Percentiles rank a stretch among this genome's conserved stretches.
Conservation (phyloP, 1,139 yeast genomes). For the Suhomyces bokatorum region DNA sequence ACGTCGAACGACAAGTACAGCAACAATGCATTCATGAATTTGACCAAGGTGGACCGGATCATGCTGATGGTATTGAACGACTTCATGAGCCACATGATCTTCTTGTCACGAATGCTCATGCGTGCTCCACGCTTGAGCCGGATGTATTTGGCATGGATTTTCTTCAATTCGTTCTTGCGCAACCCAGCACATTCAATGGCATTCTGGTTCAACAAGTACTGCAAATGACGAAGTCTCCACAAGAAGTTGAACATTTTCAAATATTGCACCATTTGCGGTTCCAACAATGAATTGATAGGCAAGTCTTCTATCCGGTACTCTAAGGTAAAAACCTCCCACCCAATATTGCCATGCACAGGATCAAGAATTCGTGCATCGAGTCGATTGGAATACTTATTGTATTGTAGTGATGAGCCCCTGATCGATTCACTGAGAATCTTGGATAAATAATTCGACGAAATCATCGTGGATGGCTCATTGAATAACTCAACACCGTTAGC, state of each 20-base stretch:
- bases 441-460: constrained; percentile 69
- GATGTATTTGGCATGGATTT: constrained; percentile 18
- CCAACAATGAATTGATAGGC: constrained; percentile 45
- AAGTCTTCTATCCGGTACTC: constrained; percentile 68
- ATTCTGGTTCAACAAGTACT: constrained; percentile 49
- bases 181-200: constrained; percentile 35
- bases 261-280: constrained; percentile 54
- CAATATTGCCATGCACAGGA: constrained; percentile 59
- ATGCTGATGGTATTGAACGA: constrained; percentile 43
- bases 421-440: constrained; percentile 68
- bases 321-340: constrained; percentile 92
- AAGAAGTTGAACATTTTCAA: constrained; percentile 80
- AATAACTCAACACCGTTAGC: constrained; percentile 56
- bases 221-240: constrained; percentile 73
- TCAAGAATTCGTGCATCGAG: constrained; percentile 83
- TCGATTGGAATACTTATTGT: constrained; percentile 38
- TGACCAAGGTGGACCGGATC: constrained; percentile 47
- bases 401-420: constrained; percentile 58
- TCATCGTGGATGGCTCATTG: constrained; percentile 58
- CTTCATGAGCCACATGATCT: constrained; percentile 30
- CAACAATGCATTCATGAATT: constrained; percentile 45
- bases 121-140: constrained; percentile 13
- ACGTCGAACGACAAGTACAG: constrained; percentile 50
- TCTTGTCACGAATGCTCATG: constrained; percentile 23
- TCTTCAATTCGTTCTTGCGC: constrained; percentile 36